Percentiles rank a stretch among this genome's conserved stretches.
Conservation (phyloP, 2,329 filamentous ascomycete species). For the Onygena corvina region DNA sequence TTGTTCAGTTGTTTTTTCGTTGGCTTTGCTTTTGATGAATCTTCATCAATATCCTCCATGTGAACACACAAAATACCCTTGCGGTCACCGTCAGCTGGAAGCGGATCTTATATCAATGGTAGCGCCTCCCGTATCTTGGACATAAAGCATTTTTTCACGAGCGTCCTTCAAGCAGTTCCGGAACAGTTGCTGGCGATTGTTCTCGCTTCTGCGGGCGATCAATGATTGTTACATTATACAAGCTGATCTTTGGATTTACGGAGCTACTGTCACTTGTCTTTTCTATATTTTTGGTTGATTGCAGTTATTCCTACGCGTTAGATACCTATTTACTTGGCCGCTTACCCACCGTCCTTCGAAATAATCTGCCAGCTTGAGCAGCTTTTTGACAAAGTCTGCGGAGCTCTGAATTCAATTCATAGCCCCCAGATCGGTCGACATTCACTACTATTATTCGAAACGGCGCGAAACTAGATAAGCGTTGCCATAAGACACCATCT, state of each 20-base stretch:
- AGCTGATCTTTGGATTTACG: not conserved
- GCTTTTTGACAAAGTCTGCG: no score
- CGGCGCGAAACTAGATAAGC: no score
- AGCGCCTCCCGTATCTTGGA: not conserved
- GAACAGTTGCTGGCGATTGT: slow-evolving; percentile 2
- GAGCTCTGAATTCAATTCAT: no score
- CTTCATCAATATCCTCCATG: slow-evolving; percentile 13
- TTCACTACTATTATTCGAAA: no score
- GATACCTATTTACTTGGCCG: no score
- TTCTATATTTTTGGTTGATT: no score
- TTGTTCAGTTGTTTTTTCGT: slow-evolving; percentile 12
- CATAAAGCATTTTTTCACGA: not conserved
- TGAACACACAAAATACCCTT: slow-evolving; percentile 4
- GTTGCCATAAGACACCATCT: no score
- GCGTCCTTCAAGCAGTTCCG: not conserved
- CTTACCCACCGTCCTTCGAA: no score
- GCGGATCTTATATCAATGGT: slow-evolving; percentile 1
- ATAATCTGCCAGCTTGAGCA: no score
- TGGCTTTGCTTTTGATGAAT: slow-evolving; percentile 3
- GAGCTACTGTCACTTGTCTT: no score
- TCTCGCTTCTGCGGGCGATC: not conserved
- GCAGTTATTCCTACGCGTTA: no score
- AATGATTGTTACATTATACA: not conserved
- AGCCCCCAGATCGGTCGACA: no score
- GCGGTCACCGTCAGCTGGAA: not conserved